Percentiles rank a stretch among this genome's conserved stretches.
phyloP scores from a whole-genome alignment of 2,329 filamentous ascomycete species.

The Coniochaeta sp. region DNA sequence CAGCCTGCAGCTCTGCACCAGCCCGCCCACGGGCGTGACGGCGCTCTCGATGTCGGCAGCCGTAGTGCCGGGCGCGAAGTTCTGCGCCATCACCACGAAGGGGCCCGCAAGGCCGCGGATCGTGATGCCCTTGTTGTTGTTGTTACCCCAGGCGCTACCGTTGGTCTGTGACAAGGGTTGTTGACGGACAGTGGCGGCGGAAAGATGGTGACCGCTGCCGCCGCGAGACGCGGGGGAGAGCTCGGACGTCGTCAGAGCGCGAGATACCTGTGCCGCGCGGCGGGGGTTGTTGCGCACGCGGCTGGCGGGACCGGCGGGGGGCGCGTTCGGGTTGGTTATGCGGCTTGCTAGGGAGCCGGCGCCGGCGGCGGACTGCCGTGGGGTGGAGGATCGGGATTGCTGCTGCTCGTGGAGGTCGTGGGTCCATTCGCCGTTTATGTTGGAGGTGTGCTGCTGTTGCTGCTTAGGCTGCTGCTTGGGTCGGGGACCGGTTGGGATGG shows the following conservation, averaged over 20 bases:
- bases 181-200: too few relatives aligned
- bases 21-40: constrained; percentile 67
- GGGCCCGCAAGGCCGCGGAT: constrained; percentile 70
- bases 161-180: constrained; percentile 19
- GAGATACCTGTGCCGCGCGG: constrained; percentile 33
- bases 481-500: constrained; percentile 10
- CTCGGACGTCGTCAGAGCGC: constrained; percentile 34
- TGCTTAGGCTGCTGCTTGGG: constrained; percentile 39
- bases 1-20: constrained; percentile 60
- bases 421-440: constrained; percentile 63
- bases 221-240: constrained; percentile 20
- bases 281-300: constrained; percentile 26
- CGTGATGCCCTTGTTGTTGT: constrained; percentile 43
- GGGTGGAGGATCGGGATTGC: constrained; percentile 29
- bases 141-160: background rate
- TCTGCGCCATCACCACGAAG: constrained; percentile 67
- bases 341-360: constrained; percentile 33
- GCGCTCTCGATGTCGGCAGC: constrained; percentile 78
- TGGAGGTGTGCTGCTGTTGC: too few relatives aligned
- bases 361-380: constrained; percentile 19
- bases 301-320: constrained; percentile 9
- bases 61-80: constrained; percentile 76
- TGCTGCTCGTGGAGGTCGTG: constrained; percentile 56
- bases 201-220: too few relatives aligned
- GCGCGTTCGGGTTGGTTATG: constrained; percentile 14